phyloP scores from a whole-genome alignment of 768 basidiomycete genomes.

The Lentinula aciculospora region DNA sequence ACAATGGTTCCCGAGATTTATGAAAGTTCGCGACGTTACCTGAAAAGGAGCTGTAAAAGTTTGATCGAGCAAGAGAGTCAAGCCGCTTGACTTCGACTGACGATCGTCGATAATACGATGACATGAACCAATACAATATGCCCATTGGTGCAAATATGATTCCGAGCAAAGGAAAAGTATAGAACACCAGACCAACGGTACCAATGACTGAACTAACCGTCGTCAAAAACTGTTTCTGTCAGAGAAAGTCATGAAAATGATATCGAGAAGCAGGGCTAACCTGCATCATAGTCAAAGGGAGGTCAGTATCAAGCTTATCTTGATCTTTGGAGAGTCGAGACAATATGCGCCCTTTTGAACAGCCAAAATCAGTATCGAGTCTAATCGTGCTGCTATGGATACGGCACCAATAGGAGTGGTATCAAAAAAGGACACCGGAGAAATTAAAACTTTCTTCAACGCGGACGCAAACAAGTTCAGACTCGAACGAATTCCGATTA shows the following conservation, averaged over 20 bases:
- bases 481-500: constrained; percentile 34
- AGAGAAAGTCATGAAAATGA: background rate
- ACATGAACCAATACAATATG: constrained; percentile 46
- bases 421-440: constrained; percentile 66
- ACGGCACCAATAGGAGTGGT: constrained; percentile 59
- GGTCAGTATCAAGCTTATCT: constrained; percentile 47
- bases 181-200: constrained; percentile 43
- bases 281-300: constrained; percentile 43
- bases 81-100: constrained; percentile 63
- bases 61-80: constrained; percentile 57
- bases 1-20: background rate
- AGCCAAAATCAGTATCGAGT: background rate
- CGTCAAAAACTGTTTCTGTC: background rate
- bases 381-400: background rate
- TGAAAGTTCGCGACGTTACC: constrained; percentile 25
- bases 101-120: constrained; percentile 51
- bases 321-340: constrained; percentile 59
- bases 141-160: constrained; percentile 53
- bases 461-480: constrained; percentile 51
- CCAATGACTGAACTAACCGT: constrained; percentile 5
- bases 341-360: constrained; percentile 43
- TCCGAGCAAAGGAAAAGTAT: constrained; percentile 63
- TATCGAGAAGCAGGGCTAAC: constrained; percentile 18
- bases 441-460: constrained; percentile 49
- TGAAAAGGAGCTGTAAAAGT: constrained; percentile 51